Base-by-base conservation (phyloP, 495 filamentous ascomycete species). In the Choiromyces venosus region DNA sequence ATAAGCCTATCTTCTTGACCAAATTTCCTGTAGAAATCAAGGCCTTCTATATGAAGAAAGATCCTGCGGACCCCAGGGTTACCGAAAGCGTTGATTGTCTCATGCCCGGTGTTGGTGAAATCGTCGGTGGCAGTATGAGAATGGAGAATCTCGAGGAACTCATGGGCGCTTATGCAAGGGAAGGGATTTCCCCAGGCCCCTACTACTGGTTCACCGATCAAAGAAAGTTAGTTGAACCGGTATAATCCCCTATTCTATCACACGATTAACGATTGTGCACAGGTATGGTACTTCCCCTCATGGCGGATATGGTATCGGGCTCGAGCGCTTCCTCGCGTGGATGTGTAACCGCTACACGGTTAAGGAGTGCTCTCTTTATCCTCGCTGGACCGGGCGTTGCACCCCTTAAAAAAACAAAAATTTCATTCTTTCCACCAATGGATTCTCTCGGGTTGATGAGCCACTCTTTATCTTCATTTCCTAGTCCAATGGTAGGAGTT, bases 181-280 rank as follows among this genome's bases (percentile, higher is more conserved):
- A 96, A 82, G 91, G 89, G 66, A 97, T 99, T 81, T 89, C 90
- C 68, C 88, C 91, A 37, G 88, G 88, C 81, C 90, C 91, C 19
- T 99, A 99, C 84, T 99, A 96, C 87, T 99, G 95, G 95, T 99
- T 97, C 85, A 97, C 93, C 14, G 95, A 99, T 84, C 93, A 97
- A 88, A 87, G 95, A 79, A 97, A 96, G 92, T 96, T 84, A 87
- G 93, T 91, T 73, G 33, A 65, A 52, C 42, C 42, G 52, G 61
- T 73, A 37, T 66, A 16, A 72, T 36, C 14, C 65, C 37, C 74
- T 46, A 52, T 19, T 74, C 33, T 52, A 36, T 66, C 44, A 35
- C 33, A 40, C 36, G 64, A 56, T 69, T 78, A 71, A 80, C 18
- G 29, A 36, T 38, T 39, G 52, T 36, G 5, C 56, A 71, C 76